These are phyloP conservation scores for Silene uniflora DNA, from an alignment of 148 eudicot genomes.

Conservation along the genomic window DNA sequence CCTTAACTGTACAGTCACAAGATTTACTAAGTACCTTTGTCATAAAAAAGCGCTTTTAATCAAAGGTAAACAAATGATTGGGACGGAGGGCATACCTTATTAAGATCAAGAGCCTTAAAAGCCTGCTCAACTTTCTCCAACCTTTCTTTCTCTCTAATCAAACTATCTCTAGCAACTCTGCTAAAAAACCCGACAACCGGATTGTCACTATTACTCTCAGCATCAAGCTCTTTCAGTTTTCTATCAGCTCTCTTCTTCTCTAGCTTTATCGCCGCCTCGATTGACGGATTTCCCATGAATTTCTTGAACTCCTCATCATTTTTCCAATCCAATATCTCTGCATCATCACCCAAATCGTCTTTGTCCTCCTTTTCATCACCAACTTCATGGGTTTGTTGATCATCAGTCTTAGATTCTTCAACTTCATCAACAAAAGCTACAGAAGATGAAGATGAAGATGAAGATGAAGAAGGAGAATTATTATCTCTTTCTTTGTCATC, in stretches of 20 bases:
- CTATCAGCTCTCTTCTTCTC: slow-evolving; percentile 95
- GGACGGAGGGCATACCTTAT: slow-evolving; percentile 42
- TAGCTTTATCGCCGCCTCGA: slow-evolving; percentile 91
- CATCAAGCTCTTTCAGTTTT: slow-evolving; percentile 77
- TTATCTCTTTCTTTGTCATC: slow-evolving; percentile 39
- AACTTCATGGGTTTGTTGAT: slow-evolving; percentile 19
- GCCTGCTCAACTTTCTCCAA: slow-evolving; percentile 67
- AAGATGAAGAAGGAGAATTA: background rate
- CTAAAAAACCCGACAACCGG: slow-evolving; percentile 51
- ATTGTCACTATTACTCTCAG: slow-evolving; percentile 52
- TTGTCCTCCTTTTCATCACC: slow-evolving; percentile 23
- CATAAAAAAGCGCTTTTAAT: too few relatives aligned
- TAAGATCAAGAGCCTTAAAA: slow-evolving; percentile 93
- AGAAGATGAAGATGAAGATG: slow-evolving; percentile 22
- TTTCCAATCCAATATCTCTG: slow-evolving; percentile 84
- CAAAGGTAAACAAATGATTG: too few relatives aligned
- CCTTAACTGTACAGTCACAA: slow-evolving; percentile 51
- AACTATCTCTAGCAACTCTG: slow-evolving; percentile 52
- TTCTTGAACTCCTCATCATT: slow-evolving; percentile 91
- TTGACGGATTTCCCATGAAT: slow-evolving; percentile 93
- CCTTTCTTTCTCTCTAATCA: slow-evolving; percentile 63
- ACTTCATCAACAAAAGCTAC: slow-evolving; percentile 31
- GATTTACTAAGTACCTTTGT: slow-evolving; percentile 7
- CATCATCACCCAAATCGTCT: slow-evolving; percentile 32
- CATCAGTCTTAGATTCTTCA: slow-evolving; percentile 22